Conservation (phyloP, 345 rosid species). For the Raphanus raphanistrum region DNA sequence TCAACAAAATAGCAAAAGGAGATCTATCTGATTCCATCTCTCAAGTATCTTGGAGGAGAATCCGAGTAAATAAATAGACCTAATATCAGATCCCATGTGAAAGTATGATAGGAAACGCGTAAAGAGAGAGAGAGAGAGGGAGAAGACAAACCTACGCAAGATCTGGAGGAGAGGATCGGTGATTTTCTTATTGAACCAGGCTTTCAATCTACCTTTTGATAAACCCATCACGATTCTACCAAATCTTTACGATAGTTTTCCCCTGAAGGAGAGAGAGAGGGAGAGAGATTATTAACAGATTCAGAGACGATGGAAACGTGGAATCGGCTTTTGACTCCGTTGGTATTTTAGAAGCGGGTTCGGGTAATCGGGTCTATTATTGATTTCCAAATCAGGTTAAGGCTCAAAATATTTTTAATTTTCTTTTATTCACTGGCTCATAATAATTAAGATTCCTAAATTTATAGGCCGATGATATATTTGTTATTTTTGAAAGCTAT, state of each 20-base stretch:
- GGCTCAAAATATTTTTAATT: neutral
- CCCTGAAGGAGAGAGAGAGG: neutral
- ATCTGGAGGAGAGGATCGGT: slow-evolving; percentile 79
- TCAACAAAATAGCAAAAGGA: neutral
- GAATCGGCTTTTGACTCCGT: slow-evolving; percentile 4
- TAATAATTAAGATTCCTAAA: neutral
- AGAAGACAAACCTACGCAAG: slow-evolving; percentile 64
- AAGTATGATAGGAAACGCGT: neutral
- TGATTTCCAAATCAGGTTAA: neutral
- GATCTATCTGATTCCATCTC: no score
- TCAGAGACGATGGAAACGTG: slow-evolving; percentile 6
- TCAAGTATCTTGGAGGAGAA: no score
- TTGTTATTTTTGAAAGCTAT: neutral
- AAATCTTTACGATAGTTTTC: neutral
- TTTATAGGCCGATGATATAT: neutral
- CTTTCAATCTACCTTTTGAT: slow-evolving; percentile 37
- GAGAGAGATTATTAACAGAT: neutral
- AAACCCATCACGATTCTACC: slow-evolving; percentile 41
- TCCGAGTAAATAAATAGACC: no score
- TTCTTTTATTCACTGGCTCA: no score
- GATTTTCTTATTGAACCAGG: slow-evolving; percentile 64
- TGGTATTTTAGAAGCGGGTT: neutral
- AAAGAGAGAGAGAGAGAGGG: neutral
- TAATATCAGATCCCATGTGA: slow-evolving; percentile 18
- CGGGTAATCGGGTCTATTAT: slow-evolving; percentile 20